Evolutionary conservation across 2,329 filamentous ascomycete genomes (phyloP).

Genomic region (Fonsecaea monophora): DNA sequence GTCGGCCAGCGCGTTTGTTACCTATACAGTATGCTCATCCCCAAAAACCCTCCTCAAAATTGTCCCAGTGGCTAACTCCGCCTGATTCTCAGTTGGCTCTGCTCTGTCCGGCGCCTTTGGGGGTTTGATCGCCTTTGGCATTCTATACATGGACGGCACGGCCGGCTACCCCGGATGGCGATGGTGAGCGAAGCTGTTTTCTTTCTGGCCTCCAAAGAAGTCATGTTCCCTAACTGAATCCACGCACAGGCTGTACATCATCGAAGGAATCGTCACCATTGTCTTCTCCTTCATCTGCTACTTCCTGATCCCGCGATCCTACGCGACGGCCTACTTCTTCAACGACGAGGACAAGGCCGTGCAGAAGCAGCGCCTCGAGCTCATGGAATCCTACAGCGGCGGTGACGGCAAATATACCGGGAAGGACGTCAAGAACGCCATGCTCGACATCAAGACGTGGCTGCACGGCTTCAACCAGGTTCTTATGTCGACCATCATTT

Average conservation of each 20-base stretch:
- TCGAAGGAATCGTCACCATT: conserved; percentile 30
- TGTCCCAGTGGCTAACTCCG: background rate
- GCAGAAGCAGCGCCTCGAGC: conserved; percentile 55
- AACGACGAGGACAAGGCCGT: conserved; percentile 57
- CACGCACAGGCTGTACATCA: conserved; percentile 26
- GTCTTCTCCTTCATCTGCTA: conserved; percentile 20
- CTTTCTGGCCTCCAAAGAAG: background rate
- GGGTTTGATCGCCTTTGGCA: conserved; percentile 43
- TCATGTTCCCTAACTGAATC: no score
- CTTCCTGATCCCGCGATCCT: conserved; percentile 17
- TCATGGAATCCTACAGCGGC: conserved; percentile 56
- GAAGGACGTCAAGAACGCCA: conserved; percentile 57
- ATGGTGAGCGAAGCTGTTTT: conserved; percentile 14
- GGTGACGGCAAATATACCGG: conserved; percentile 59
- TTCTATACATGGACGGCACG: conserved; percentile 35
- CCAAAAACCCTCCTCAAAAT: background rate
- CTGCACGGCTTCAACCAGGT: conserved; percentile 59
- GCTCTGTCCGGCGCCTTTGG: conserved; percentile 51
- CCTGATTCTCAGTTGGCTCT: conserved; percentile 13
- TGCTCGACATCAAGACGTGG: conserved; percentile 60
- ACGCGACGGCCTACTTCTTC: conserved; percentile 52
- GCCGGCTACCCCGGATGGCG: conserved; percentile 33
- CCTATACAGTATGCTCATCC: conserved; percentile 43
- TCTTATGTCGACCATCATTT: conserved; percentile 60
- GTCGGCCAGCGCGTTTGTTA: conserved; percentile 51